These are phyloP conservation scores for Phlegmacium glaucopus DNA, from an alignment of 768 basidiomycete species.

Conservation along the genomic window DNA sequence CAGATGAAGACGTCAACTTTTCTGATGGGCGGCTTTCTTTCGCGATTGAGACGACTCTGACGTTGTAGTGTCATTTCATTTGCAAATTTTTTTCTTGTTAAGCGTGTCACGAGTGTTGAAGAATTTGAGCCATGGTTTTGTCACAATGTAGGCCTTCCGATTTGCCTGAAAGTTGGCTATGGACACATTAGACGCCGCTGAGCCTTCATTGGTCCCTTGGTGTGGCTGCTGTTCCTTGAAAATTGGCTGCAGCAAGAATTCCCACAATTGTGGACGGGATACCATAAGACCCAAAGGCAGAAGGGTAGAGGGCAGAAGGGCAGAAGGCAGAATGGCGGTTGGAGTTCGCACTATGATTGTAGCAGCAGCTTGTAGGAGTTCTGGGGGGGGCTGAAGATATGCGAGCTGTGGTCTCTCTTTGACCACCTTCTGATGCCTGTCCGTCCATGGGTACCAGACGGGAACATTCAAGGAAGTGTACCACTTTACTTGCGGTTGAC, in stretches of 20 bases:
- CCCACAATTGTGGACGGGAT: no score
- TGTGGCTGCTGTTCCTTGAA: no score
- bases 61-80: not conserved
- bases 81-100: not conserved
- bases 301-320: not conserved
- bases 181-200: not conserved
- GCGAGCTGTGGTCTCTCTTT: not conserved
- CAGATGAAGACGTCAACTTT: conserved; percentile 6
- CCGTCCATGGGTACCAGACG: conserved; percentile 9
- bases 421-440: not conserved
- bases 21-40: not conserved
- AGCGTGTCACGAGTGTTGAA: not conserved
- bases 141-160: not conserved
- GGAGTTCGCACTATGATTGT: conserved; percentile 1
- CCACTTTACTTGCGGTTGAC: conserved; percentile 2
- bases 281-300: no score
- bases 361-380: not conserved
- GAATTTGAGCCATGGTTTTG: conserved; percentile 4
- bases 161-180: not conserved
- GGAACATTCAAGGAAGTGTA: conserved; percentile 3
- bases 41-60: not conserved
- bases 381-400: not conserved
- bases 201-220: no score
- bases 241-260: no score
- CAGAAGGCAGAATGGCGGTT: not conserved